These are phyloP conservation scores for Martiniozyma asiatica DNA, from an alignment of 1,139 yeast species.

Conservation along the genomic window DNA sequence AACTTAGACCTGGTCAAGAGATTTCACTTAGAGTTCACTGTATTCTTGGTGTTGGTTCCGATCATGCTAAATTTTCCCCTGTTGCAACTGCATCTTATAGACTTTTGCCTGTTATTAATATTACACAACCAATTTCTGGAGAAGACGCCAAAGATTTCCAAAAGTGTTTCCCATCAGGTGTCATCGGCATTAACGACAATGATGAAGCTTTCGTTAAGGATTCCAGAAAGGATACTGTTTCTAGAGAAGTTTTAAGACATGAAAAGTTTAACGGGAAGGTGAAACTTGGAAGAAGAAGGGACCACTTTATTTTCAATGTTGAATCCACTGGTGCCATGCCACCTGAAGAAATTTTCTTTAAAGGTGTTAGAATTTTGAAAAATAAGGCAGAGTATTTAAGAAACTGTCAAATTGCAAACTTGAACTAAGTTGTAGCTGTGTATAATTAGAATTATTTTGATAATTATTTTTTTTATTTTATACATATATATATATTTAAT, in stretches of 20 bases:
- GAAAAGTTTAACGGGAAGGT: slow-evolving; percentile 83
- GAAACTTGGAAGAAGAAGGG: slow-evolving; percentile 80
- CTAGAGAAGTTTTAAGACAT: slow-evolving; percentile 91
- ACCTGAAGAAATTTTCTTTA: slow-evolving; percentile 89
- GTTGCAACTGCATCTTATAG: slow-evolving; percentile 97
- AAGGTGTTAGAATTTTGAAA: slow-evolving; percentile 73
- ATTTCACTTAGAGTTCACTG: slow-evolving; percentile 86
- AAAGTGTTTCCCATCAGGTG: slow-evolving; percentile 88
- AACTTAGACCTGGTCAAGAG: slow-evolving; percentile 94
- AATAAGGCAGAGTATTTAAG: slow-evolving; percentile 77
- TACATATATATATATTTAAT: too few relatives aligned
- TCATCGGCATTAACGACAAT: slow-evolving; percentile 56
- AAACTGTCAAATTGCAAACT: slow-evolving; percentile 62
- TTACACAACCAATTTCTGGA: slow-evolving; percentile 63
- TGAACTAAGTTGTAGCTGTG: slow-evolving; percentile 11
- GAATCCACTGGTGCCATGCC: slow-evolving; percentile 96
- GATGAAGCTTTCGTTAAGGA: slow-evolving; percentile 77
- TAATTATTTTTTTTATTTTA: neutral
- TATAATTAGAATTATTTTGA: slow-evolving; percentile 1
- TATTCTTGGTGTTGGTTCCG: slow-evolving; percentile 81
- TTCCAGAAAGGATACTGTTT: slow-evolving; percentile 89
- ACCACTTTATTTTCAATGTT: slow-evolving; percentile 85
- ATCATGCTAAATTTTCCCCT: slow-evolving; percentile 96
- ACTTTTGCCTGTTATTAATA: slow-evolving; percentile 82
- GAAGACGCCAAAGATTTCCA: slow-evolving; percentile 69